Conservation (phyloP, 2,329 filamentous ascomycete species). For the Stagonosporopsis vannaccii region DNA sequence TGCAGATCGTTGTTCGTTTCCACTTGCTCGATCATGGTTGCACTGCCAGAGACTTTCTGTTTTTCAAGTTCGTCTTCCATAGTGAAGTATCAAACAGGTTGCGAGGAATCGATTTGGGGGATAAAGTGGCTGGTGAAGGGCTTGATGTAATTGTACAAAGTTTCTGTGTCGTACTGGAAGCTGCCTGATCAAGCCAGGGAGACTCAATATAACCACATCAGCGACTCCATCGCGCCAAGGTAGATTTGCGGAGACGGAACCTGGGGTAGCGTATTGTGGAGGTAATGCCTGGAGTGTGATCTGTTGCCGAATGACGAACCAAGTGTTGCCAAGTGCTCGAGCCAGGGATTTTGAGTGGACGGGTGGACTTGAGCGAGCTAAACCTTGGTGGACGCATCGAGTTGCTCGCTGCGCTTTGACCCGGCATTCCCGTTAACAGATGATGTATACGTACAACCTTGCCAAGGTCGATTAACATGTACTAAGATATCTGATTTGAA, state of each 20-base stretch:
- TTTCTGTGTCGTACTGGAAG: not conserved
- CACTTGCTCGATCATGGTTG: slow-evolving; percentile 13
- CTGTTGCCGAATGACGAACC: not conserved
- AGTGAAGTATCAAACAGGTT: not conserved
- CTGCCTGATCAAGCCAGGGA: not conserved
- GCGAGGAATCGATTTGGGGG: not conserved
- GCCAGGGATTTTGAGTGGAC: not conserved
- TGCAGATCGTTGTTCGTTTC: slow-evolving; percentile 5
- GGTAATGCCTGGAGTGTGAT: not conserved
- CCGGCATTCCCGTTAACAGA: not conserved
- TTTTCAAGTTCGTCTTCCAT: slow-evolving; percentile 6
- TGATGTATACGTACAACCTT: not conserved
- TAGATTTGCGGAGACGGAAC: not conserved
- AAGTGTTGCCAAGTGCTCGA: not conserved
- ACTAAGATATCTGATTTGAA: not conserved
- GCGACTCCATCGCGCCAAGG: not conserved
- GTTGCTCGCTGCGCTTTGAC: not conserved
- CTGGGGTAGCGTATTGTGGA: slow-evolving; percentile 6
- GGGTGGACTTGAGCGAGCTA: not conserved
- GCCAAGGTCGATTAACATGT: not conserved
- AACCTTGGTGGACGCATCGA: too few relatives aligned
- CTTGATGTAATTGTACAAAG: not conserved
- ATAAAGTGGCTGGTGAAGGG: not conserved
- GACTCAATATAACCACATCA: not conserved
- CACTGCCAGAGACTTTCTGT: not conserved